Percentiles rank a stretch among this genome's conserved stretches.
These are phyloP conservation scores for Kuraishia ogatae DNA, from an alignment of 805 yeast genomes.

Conservation along the genomic window DNA sequence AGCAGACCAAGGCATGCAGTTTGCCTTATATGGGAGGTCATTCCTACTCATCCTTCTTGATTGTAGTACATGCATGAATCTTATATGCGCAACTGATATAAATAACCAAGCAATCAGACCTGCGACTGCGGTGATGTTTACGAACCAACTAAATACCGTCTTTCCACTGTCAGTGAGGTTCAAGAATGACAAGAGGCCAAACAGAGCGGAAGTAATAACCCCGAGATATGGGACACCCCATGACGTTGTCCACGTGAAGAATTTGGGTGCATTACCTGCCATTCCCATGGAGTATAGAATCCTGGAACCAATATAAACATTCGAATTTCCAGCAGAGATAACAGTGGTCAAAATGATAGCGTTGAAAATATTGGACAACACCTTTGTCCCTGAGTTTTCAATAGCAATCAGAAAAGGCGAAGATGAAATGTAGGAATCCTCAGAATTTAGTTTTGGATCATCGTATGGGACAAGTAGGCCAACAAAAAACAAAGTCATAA, in stretches of 20 bases:
- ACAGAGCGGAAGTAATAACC: conserved; percentile 46
- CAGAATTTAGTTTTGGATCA: conserved; percentile 39
- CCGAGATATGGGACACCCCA: conserved; percentile 56
- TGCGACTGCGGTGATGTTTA: conserved; percentile 70
- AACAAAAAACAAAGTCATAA: conserved; percentile 55
- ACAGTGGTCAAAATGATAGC: conserved; percentile 61
- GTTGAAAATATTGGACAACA: conserved; percentile 63
- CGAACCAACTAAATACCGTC: conserved; percentile 62
- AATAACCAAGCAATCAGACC: conserved; percentile 70
- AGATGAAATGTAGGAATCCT: conserved; percentile 33
- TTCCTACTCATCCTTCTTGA: conserved; percentile 59
- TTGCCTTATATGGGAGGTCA: conserved; percentile 66
- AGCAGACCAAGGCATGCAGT: conserved; percentile 59
- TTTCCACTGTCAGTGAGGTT: conserved; percentile 42
- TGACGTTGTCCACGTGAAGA: conserved; percentile 38
- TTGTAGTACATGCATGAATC: conserved; percentile 61
- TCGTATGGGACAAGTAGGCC: conserved; percentile 65
- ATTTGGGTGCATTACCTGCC: conserved; percentile 46
- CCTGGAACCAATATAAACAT: conserved; percentile 65
- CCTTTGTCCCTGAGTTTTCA: conserved; percentile 54
- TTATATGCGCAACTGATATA: conserved; percentile 53
- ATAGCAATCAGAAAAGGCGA: conserved; percentile 75
- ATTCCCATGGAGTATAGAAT: conserved; percentile 58
- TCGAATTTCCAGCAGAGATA: conserved; percentile 75
- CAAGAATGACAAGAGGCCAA: conserved; percentile 60